Evolutionary conservation across 108 stramenopile genomes (phyloP).

Genomic region (Nannochloropsis granulata): DNA sequence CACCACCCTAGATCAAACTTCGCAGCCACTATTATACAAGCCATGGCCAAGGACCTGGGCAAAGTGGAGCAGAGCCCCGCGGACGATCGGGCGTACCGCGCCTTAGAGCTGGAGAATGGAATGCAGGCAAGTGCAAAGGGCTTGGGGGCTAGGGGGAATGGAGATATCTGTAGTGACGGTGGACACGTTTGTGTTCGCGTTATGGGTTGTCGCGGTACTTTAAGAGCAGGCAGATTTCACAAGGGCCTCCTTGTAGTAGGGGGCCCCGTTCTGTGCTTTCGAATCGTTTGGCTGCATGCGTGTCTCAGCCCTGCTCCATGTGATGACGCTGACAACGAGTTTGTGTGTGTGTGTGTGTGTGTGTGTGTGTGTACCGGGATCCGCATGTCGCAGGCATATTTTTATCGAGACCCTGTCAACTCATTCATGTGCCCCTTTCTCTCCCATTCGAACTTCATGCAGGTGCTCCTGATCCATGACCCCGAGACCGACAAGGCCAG

Average conservation of each 20-base stretch:
- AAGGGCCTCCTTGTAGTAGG: too few relatives aligned
- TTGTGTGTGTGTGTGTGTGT: not conserved
- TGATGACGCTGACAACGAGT: too few relatives aligned
- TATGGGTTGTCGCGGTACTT: too few relatives aligned
- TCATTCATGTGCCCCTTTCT: too few relatives aligned
- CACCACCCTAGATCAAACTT: too few relatives aligned
- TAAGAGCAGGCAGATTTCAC: too few relatives aligned
- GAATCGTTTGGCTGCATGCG: too few relatives aligned
- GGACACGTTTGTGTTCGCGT: not conserved
- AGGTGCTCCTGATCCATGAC: conserved; percentile 22
- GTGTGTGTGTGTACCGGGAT: too few relatives aligned
- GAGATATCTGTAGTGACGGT: not conserved
- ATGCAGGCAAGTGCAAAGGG: not conserved
- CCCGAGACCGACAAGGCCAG: conserved; percentile 45
- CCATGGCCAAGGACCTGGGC: not conserved
- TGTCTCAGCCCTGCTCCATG: too few relatives aligned
- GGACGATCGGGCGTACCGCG: not conserved
- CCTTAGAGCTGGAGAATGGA: not conserved
- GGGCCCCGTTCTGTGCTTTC: too few relatives aligned
- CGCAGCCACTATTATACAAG: not conserved
- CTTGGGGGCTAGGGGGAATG: not conserved
- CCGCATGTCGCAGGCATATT: too few relatives aligned
- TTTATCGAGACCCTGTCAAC: too few relatives aligned
- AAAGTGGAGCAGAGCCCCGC: not conserved
- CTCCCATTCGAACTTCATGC: not conserved